Evolutionary conservation across 192 early-diverging fungal genomes (phyloP), one percentile per base, ranked within the genome.

Genomic region (Radiomyces spectabilis): DNA sequence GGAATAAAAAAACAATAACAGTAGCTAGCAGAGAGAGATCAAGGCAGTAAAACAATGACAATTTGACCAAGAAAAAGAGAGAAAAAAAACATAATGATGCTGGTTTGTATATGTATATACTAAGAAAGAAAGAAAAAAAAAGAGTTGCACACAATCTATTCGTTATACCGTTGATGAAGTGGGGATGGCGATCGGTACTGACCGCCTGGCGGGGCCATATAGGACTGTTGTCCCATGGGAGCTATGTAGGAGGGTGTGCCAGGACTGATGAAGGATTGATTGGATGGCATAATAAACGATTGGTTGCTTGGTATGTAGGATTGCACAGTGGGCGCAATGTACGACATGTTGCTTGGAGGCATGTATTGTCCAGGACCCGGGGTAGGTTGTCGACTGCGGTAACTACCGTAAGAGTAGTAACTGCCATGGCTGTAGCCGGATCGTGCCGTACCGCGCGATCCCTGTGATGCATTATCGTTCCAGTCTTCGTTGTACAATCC

Each of bases 401-500:
- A 45, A 21, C 37, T 56, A 13, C 53, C 21, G 31, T 71, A 68
- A 29, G 62, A 64, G 24, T 67, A 69, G 29, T 70, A 62, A 27
- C 49, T 58, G 22, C 66, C 67, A 40, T 76, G 65, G 13, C 71
- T 73, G 40, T 61, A 43, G 6, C 77, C 69, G 13, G 79, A 72
- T 0, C 55, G 61, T 24, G 65, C 55, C 22, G 72, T 58, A 24
- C 51, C 65, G 13, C 51, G 55, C n/a, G 80, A 83, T 21, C 76
- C 78, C 7, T 72, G 44, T 0, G 82, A 84, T 4, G 61, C 68
- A 16, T 74, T 59, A 29, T 66, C 64, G 37, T 66, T 55, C 13
- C 65, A 64, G 21, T 66, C 69, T 1, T 72, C 73, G 16, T 70
- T 54, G 55, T 69, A 66, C 16, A 76, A 40, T 63, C 81, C 84